Evolutionary conservation across 179 eudicot genomes (phyloP), one percentile per base, ranked within the genome.

Genomic region (Patellifolia procumbens): DNA sequence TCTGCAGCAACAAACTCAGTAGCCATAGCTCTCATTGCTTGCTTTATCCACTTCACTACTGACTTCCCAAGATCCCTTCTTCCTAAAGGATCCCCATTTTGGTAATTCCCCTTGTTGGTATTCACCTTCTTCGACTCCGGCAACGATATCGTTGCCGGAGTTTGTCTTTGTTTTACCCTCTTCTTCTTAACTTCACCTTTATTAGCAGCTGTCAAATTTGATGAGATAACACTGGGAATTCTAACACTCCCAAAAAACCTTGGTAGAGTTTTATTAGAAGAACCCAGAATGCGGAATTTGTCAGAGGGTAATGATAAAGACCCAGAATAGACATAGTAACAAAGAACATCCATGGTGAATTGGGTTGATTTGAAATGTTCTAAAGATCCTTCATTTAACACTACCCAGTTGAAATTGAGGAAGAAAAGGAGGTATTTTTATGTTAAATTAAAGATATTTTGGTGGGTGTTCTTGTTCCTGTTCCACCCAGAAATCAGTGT

Each of bases 11-110:
- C 92, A 56, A 88, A 83, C 76, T 92, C 96, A 35, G 83, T 56
- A 13, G 97, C 97, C 97, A 92, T 89, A 35, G 97, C 91, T 62
- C 71, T 89, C 96, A 92, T 92, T 9, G 92, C 97, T 46, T 83
- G 91, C 74, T 83, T 48, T 29, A 92, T 77, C 97, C 96, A 92
- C 62, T 51, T 82, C 48, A 92, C 96, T 17, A 91, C 96, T 19
- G 62, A 42, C 83, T 89, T 92, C 66, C 97, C 97, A 53, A 92
- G 70, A 74, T 91, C 97, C 76, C 80, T 85, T 8, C 88, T 76
- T 7, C 97, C 97, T 56, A 92, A 31, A 0, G 97, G 97, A 62
- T 92, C 97, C 11, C 97, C 97, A 42, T 88, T 89, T 73, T 88
- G 86, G 74, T 78, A 53, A 48, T 45, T 20, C 9, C 71, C 48